A percentile compares a stretch with the other conserved stretches of the same genome.
These are phyloP conservation scores for Lactifluus volemus DNA, from an alignment of 768 basidiomycete species.

Conservation along the genomic window DNA sequence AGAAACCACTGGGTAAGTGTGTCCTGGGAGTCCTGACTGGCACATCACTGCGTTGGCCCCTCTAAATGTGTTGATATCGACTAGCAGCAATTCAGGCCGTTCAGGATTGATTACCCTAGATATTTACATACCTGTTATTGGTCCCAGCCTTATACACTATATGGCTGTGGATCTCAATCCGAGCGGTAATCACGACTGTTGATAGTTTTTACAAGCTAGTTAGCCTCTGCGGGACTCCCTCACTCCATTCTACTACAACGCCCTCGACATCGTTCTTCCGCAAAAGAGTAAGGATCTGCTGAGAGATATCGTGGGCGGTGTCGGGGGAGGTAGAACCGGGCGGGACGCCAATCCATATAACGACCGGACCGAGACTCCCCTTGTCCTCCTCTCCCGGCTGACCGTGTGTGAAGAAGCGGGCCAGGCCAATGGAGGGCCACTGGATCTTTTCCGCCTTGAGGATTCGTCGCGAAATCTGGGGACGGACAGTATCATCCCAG, in stretches of 20 bases:
- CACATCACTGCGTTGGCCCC: too few relatives aligned
- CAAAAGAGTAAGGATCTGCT: conserved; percentile 14
- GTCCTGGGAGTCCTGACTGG: background rate
- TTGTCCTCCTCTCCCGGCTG: background rate
- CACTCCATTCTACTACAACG: background rate
- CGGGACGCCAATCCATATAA: conserved; percentile 20
- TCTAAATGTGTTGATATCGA: too few relatives aligned
- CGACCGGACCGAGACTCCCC: conserved; percentile 20
- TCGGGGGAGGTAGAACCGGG: conserved; percentile 19
- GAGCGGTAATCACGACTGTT: too few relatives aligned
- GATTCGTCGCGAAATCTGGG: background rate
- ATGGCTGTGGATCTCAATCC: too few relatives aligned
- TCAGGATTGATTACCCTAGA: too few relatives aligned
- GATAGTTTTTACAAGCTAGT: too few relatives aligned
- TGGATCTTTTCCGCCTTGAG: background rate
- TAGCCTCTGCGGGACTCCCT: background rate
- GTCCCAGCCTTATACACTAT: too few relatives aligned
- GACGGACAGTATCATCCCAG: conserved; percentile 12
- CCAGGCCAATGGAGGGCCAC: background rate
- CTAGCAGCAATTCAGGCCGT: too few relatives aligned
- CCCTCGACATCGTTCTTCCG: background rate
- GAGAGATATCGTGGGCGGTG: conserved; percentile 19
- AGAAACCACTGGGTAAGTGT: background rate
- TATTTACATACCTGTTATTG: too few relatives aligned
- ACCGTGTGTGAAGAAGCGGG: background rate